Evolutionary conservation across 805 yeast species (phyloP).

Genomic region (Candida orba): DNA sequence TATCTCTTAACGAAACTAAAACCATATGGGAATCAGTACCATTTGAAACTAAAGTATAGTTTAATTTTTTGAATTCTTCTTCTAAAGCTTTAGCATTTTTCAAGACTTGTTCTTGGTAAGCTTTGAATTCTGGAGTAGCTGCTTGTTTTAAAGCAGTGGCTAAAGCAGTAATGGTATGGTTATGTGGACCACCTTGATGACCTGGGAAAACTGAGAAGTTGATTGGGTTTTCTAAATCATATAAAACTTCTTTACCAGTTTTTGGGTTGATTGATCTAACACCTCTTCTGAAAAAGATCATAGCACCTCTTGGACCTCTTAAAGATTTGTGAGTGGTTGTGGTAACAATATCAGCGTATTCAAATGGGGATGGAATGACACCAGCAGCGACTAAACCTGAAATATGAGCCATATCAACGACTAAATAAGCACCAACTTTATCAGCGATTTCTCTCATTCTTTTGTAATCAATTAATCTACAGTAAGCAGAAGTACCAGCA

Average conservation of each 20-base stretch:
- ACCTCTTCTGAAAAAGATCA: slow-evolving; percentile 96
- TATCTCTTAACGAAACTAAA: slow-evolving; percentile 71
- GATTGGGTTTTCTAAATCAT: slow-evolving; percentile 85
- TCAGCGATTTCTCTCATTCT: slow-evolving; percentile 89
- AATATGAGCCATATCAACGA: slow-evolving; percentile 97
- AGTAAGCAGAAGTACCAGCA: slow-evolving; percentile 97
- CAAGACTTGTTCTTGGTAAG: slow-evolving; percentile 78
- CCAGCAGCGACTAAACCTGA: slow-evolving; percentile 95
- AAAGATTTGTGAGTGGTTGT: slow-evolving; percentile 96
- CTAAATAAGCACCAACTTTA: slow-evolving; percentile 84
- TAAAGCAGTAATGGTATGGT: slow-evolving; percentile 93
- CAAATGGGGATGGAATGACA: slow-evolving; percentile 89
- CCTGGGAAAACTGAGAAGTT: slow-evolving; percentile 98
- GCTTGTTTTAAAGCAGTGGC: slow-evolving; percentile 96
- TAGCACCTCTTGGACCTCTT: slow-evolving; percentile 98
- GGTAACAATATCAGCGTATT: slow-evolving; percentile 90
- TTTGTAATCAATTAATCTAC: slow-evolving; percentile 82
- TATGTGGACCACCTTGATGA: slow-evolving; percentile 99
- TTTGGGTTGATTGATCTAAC: slow-evolving; percentile 65
- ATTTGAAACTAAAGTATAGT: slow-evolving; percentile 72
- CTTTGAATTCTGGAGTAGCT: slow-evolving; percentile 75
- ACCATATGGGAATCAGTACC: slow-evolving; percentile 96
- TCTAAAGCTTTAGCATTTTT: slow-evolving; percentile 78
- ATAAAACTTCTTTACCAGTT: slow-evolving; percentile 77
- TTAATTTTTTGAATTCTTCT: slow-evolving; percentile 51